Evolutionary conservation across 176 grass and related monocot species (phyloP).

Genomic region (Phragmites australis): DNA sequence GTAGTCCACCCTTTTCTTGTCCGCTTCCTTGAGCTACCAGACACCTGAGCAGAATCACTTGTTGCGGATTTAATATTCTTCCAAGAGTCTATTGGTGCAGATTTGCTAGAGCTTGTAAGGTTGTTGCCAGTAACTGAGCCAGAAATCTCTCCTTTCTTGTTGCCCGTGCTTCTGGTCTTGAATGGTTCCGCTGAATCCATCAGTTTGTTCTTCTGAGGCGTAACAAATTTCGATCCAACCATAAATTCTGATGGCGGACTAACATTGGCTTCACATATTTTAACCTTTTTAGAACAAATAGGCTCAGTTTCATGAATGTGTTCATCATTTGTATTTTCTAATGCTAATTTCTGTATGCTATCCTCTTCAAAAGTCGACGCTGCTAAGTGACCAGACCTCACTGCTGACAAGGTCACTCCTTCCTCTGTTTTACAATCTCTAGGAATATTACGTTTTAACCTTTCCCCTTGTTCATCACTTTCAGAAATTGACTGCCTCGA

Average conservation of each 20-base stretch:
- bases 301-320: background rate
- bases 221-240: slow-evolving; percentile 25
- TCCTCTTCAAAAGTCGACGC: background rate
- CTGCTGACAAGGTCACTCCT: background rate
- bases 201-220: slow-evolving; percentile 38
- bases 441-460: background rate
- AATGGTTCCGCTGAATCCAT: slow-evolving; percentile 18
- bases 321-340: slow-evolving; percentile 8
- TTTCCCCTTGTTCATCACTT: slow-evolving; percentile 9
- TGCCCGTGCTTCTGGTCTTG: slow-evolving; percentile 9
- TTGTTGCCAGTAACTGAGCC: slow-evolving; percentile 36
- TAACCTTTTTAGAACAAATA: background rate
- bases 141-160: slow-evolving; percentile 34
- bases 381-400: background rate
- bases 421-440: background rate
- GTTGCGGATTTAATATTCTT: slow-evolving; percentile 21
- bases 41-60: slow-evolving; percentile 5
- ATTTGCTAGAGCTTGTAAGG: slow-evolving; percentile 5
- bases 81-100: background rate
- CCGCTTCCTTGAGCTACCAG: slow-evolving; percentile 62
- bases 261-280: background rate
- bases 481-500: slow-evolving; percentile 9
- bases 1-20: slow-evolving; percentile 73
- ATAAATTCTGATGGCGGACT: background rate
- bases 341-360: background rate